Conservation (phyloP, 352 stramenopile species). For the Peronospora destructor region DNA sequence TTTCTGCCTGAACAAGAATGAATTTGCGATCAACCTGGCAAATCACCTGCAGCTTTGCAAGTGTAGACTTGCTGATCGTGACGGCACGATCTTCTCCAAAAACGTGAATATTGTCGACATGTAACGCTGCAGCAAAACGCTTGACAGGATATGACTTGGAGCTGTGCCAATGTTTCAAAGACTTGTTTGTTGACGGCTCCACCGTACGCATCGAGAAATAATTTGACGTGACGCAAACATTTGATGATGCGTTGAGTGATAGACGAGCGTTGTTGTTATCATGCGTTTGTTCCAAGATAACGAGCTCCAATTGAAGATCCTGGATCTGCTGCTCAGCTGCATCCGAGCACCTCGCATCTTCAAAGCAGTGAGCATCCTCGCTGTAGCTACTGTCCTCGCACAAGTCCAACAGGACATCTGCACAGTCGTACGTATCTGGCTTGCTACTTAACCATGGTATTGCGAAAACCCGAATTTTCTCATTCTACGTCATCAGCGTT, state of each 20-base stretch:
- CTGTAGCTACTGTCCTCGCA: slow-evolving; percentile 2
- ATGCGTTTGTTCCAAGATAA: background rate
- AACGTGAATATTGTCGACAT: slow-evolving; percentile 30
- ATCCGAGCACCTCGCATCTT: background rate
- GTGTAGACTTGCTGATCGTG: slow-evolving; percentile 63
- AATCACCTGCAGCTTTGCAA: slow-evolving; percentile 69
- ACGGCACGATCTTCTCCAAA: slow-evolving; percentile 22
- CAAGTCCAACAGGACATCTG: slow-evolving; percentile 16
- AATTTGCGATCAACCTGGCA: slow-evolving; percentile 89
- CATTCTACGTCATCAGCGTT: background rate
- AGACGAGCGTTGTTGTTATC: background rate
- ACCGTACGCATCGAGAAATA: slow-evolving; percentile 12
- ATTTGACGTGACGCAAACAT: slow-evolving; percentile 6
- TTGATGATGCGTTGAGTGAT: background rate
- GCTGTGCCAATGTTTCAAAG: slow-evolving; percentile 3
- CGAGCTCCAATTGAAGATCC: background rate
- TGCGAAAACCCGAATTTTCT: background rate
- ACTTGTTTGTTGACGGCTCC: slow-evolving; percentile 2
- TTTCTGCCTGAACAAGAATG: slow-evolving; percentile 61
- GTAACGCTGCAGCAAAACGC: slow-evolving; percentile 15
- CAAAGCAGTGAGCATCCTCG: background rate
- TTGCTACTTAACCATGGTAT: slow-evolving; percentile 33
- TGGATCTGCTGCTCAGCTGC: background rate
- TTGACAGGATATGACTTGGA: slow-evolving; percentile 5
- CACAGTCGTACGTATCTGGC: slow-evolving; percentile 23